Evolutionary conservation across 1,139 yeast species (phyloP), one percentile per base, ranked within the genome.

Genomic region (Candida tunisiensis): DNA sequence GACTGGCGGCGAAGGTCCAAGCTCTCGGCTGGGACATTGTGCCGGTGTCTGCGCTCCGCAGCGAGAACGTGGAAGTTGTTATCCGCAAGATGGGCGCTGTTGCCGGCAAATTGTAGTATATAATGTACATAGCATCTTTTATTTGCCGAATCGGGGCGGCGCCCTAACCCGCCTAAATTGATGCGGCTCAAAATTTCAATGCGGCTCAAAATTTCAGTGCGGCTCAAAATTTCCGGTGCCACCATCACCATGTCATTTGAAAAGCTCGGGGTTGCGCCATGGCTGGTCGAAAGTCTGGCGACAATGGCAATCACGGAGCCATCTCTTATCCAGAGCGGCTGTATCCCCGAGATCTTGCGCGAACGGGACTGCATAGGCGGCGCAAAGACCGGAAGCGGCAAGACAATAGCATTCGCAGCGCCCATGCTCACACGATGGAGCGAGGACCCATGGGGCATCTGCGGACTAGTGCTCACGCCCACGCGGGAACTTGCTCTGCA

Each of bases 381-480:
- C 21, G 98, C 99, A 24, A 79, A 79, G 51, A 88, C 99, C 0
- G 99, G 99, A 55, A 75, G 92, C 18, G 99, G 99, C 65, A 88
- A 88, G 48, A 88, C 99, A 3, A 74, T 91, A 19, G 94, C 98
- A 0, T 88, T 88, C 62, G 96, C 92, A 1, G 91, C 85, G 15
- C 98, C 98, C 1, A 88, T 88, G 83, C 58, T 88, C 31, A 72
- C 92, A 1, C 65, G 74, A 43, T 88, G 98, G 95, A 78, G 95
- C 0, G 77, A 73, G 40, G 98, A 91, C 44, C 98, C 98, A 1
- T 67, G 65, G 49, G 99, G 96, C 2, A 75, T 88, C 26, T 91
- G 64, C 53, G 98, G 96, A 5, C 55, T 88, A 3, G 65, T 88
- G 1, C 55, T 88, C 31, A 91, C 98, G 0, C 99, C 99, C 2